Percentiles rank a stretch among this genome's conserved stretches.
These are phyloP conservation scores for Hysterium pulicare DNA, from an alignment of 2,329 filamentous ascomycete species.

Conservation along the genomic window DNA sequence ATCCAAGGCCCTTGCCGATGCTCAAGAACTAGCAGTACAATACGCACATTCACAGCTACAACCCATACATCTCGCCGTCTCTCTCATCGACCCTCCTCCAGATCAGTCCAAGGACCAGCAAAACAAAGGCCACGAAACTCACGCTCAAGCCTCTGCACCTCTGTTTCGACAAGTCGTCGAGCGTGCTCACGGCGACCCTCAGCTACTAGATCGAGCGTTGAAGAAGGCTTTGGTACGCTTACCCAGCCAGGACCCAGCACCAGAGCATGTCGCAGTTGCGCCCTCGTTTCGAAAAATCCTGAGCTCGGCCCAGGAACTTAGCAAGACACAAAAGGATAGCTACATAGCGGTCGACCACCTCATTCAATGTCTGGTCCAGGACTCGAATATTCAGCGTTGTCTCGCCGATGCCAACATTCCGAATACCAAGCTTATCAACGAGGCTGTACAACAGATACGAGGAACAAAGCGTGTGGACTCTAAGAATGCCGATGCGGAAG, in stretches of 20 bases:
- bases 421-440: slow-evolving; percentile 84
- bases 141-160: slow-evolving; percentile 61
- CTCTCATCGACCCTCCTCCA: slow-evolving; percentile 70
- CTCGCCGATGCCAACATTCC: slow-evolving; percentile 87
- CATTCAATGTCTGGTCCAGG: slow-evolving; percentile 80
- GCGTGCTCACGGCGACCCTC: slow-evolving; percentile 86
- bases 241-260: slow-evolving; percentile 91
- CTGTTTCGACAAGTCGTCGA: slow-evolving; percentile 94
- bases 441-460: slow-evolving; percentile 85
- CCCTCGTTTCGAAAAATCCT: slow-evolving; percentile 80
- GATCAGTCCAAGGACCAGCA: slow-evolving; percentile 78
- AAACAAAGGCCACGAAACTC: slow-evolving; percentile 60
- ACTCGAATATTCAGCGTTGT: slow-evolving; percentile 66
- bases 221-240: slow-evolving; percentile 90
- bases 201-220: slow-evolving; percentile 80
- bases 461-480: slow-evolving; percentile 93
- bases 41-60: slow-evolving; percentile 89
- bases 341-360: slow-evolving; percentile 94
- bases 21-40: slow-evolving; percentile 81
- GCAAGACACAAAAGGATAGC: slow-evolving; percentile 95
- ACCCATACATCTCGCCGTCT: slow-evolving; percentile 83
- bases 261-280: slow-evolving; percentile 79
- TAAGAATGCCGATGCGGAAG: slow-evolving; percentile 89
- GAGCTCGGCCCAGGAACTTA: slow-evolving; percentile 79
- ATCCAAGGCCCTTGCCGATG: slow-evolving; percentile 83